Base-by-base conservation (phyloP, 1,284 basidiomycete species). In the Cutaneotrichosporon cutaneum region DNA sequence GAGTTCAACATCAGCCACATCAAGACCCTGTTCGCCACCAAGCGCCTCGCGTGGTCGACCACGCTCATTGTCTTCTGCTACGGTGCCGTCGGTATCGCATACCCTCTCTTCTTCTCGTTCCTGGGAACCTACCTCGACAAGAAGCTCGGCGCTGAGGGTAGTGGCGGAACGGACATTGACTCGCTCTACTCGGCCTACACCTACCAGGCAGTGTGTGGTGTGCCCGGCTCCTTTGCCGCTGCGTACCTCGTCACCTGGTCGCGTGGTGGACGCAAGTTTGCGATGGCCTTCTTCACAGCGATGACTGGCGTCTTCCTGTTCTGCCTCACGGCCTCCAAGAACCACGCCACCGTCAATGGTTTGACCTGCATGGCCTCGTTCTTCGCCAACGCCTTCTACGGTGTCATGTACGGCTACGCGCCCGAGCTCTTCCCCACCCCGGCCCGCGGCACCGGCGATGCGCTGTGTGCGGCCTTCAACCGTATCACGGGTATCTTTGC, bases 401-500 rank as follows among this genome's bases (percentile, higher is more conserved):
- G 84, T 14, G 82, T 87, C 11, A 78, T 87, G 22, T 87, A 83
- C 65, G 85, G 84, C 3, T 85, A 85, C 67, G 84, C 84, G 0
- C 87, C 87, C 21, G 86, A 87, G 68, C 83, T 86, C 11, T 88
- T 88, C 78, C 85, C 86, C 0, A 84, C 85, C 0, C 85, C 85
- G 1, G 83, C 85, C 59, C 81, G 87, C 44, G 87, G 86, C 5
- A 87, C 87, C 0, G 87, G 85, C 4, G 85, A 87, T 65, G 86
- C 86, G 0, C 75, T 87, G 32, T 81, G 83, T 63, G 77, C 83
- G 63, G 82, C 82, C 6, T 78, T 83, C 61, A 85, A 85, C 70
- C 81, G 86, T 44, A 78, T 87, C 45, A 81, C 81, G 45, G 86
- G 86, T 22, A 77, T 87, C 56, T 63, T 74, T 35, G 71, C 71